A percentile compares a stretch with the other conserved stretches of the same genome.
These are phyloP conservation scores for Candida nemodendra DNA, from an alignment of 805 yeast species.

Conservation along the genomic window DNA sequence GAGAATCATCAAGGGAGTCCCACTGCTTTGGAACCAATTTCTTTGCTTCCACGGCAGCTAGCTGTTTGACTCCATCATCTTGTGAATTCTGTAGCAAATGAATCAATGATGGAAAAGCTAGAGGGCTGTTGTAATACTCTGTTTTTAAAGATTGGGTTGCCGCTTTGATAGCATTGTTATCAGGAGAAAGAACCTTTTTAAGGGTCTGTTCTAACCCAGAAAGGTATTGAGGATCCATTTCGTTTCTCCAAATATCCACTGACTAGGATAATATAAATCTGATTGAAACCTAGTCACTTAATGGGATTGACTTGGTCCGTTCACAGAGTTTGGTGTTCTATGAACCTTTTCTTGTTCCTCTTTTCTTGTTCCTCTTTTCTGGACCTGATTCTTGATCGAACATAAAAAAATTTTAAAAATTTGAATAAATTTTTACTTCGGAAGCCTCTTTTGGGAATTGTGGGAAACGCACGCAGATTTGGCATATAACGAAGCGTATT, in stretches of 20 bases:
- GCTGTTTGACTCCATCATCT: slow-evolving; percentile 74
- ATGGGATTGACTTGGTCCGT: too few species aligned
- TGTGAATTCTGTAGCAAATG: slow-evolving; percentile 72
- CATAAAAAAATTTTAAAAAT: slow-evolving; percentile 4
- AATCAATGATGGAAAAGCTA: slow-evolving; percentile 76
- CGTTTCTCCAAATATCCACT: too few species aligned
- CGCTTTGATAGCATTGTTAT: slow-evolving; percentile 72
- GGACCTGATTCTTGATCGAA: background rate
- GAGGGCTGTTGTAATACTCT: slow-evolving; percentile 69
- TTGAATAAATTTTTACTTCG: too few species aligned
- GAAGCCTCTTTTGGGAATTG: too few species aligned
- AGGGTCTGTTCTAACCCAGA: slow-evolving; percentile 75
- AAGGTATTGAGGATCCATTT: slow-evolving; percentile 71
- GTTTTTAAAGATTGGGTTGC: slow-evolving; percentile 75
- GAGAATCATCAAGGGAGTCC: slow-evolving; percentile 48
- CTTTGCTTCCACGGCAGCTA: slow-evolving; percentile 96
- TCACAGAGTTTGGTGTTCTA: too few species aligned
- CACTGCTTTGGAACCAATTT: slow-evolving; percentile 75
- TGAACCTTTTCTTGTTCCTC: too few species aligned
- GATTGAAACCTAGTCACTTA: too few species aligned
- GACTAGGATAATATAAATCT: too few species aligned
- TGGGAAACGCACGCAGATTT: slow-evolving; percentile 6
- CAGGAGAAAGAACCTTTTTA: slow-evolving; percentile 77
- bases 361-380: background rate
- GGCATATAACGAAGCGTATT: too few species aligned